Evolutionary conservation across 2,329 filamentous ascomycete species (phyloP), one percentile per base, ranked within the genome.

Genomic region (Endocalyx cinctus): DNA sequence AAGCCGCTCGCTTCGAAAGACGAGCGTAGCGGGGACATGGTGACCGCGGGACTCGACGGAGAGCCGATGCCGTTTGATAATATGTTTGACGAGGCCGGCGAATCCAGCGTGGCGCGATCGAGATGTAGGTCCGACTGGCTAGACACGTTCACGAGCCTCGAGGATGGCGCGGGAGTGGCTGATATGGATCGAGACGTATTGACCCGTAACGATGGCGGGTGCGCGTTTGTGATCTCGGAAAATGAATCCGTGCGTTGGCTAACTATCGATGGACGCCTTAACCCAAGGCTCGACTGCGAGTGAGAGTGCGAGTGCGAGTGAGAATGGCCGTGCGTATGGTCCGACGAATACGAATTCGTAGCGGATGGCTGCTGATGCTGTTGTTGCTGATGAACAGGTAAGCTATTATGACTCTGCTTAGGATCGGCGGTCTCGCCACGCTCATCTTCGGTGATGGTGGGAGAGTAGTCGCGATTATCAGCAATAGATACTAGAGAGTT

Each of bases 1-100:
- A 80, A 79, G 16, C 67, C 67, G 38, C 63, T 57, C 6, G 58
- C 59, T 38, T 82, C 78, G 29, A 82, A 64, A 0, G 77, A 81
- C 35, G 61, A 67, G 33, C 77, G 75, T 5, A 82, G 55, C 2
- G 74, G 73, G 3, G 73, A 74, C 50, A 67, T 64, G 11, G 66
- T 56, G 1, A 60, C 61, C 39, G 45, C 41, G 5, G 60, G 52
- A 23, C 62, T 63, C 4, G 64, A 58, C 1, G 54, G 50, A 5
- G 58, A 57, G 25, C 52, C 39, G 28, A 50, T 38, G 17, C 38
- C 41, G 29, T 38, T 47, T 19, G 46, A 48, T n/a, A 45, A 13
- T 16, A 40, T 25, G 28, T 37, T 55, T 5, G 46, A 48, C 3
- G 58, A 57, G 13, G 54, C 41, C n/a, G 59, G 53, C 3, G 60